Evolutionary conservation across 805 yeast species (phyloP).

Genomic region (Yarrowia porcina): DNA sequence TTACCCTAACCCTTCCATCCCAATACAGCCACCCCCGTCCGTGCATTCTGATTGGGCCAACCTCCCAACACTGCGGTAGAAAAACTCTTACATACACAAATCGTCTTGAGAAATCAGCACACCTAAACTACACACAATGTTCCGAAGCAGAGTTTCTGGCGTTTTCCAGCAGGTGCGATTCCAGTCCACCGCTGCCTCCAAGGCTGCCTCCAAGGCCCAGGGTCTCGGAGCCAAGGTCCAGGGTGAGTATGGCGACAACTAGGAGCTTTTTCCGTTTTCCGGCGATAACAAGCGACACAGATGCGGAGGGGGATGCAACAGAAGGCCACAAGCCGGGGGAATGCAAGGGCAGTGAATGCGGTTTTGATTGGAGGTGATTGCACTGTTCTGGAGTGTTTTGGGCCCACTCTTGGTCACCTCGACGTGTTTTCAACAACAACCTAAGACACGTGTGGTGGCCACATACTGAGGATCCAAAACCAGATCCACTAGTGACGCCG

Average conservation of each 20-base stretch:
- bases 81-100: constrained; percentile 16
- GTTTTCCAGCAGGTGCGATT: constrained; percentile 25
- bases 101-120: constrained; percentile 22
- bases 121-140: constrained; percentile 19
- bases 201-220: constrained; percentile 23
- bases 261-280: neutral
- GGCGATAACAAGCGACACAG: constrained; percentile 5
- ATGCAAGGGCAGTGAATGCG: neutral
- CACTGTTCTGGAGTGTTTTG: neutral
- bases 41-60: constrained; percentile 23
- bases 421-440: neutral
- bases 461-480: neutral
- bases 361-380: constrained; percentile 3
- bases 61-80: constrained; percentile 21
- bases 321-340: neutral
- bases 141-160: constrained; percentile 26
- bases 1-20: neutral
- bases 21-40: neutral
- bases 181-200: constrained; percentile 26
- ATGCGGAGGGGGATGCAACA: neutral
- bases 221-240: constrained; percentile 26
- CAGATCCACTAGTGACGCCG: too few relatives aligned
- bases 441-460: neutral
- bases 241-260: constrained; percentile 17
- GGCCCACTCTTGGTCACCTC: neutral